Evolutionary conservation across 2,329 filamentous ascomycete species (phyloP).

Genomic region (Didymellaceae sp.): DNA sequence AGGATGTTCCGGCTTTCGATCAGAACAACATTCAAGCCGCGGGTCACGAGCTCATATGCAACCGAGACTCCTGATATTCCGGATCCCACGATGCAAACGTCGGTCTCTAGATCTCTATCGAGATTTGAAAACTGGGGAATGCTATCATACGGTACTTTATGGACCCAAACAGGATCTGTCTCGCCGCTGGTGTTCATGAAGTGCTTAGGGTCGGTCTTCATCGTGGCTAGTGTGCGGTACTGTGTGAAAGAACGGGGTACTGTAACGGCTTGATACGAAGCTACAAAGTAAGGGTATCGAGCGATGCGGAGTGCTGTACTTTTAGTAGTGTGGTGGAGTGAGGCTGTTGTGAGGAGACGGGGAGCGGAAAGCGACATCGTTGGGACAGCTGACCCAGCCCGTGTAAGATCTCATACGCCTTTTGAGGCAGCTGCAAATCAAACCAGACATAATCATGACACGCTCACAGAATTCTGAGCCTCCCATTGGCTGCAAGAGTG

Average conservation of each 20-base stretch:
- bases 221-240: slow-evolving; percentile 14
- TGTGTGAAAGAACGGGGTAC: slow-evolving; percentile 5
- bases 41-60: slow-evolving; percentile 61
- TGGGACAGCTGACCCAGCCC: slow-evolving; percentile 13
- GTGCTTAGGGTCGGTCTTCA: slow-evolving; percentile 38
- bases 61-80: slow-evolving; percentile 61
- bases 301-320: slow-evolving; percentile 5
- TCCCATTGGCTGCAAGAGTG: slow-evolving; percentile 19
- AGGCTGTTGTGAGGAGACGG: slow-evolving; percentile 13
- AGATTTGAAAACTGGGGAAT: slow-evolving; percentile 55
- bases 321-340: slow-evolving; percentile 12
- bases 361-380: slow-evolving; percentile 26
- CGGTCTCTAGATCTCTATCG: slow-evolving; percentile 52
- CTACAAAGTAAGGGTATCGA: slow-evolving; percentile 1
- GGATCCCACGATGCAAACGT: slow-evolving; percentile 60
- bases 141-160: slow-evolving; percentile 55
- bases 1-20: slow-evolving; percentile 63
- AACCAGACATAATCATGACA: slow-evolving; percentile 24
- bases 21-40: slow-evolving; percentile 58
- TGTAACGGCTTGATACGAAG: background rate
- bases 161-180: slow-evolving; percentile 62
- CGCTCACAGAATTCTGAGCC: slow-evolving; percentile 8
- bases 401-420: slow-evolving; percentile 14
- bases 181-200: slow-evolving; percentile 58
- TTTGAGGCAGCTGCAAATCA: slow-evolving; percentile 7